Base-by-base conservation (phyloP, 495 filamentous ascomycete species). In the Penicillium cosmopolitanum region DNA sequence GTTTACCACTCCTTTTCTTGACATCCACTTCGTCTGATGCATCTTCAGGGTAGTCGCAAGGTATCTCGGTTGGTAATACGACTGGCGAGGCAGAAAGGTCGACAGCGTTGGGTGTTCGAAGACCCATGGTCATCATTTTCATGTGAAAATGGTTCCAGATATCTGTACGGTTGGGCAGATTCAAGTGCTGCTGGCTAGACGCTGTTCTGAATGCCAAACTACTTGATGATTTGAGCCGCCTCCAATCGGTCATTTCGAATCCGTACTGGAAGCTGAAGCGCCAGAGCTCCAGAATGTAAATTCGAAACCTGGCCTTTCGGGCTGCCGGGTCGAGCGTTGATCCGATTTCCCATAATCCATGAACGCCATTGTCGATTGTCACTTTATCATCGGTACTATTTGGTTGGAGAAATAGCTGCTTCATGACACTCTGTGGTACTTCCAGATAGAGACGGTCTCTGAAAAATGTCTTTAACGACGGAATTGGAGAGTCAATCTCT, bases 201-300 rank as follows among this genome's bases (percentile, higher is more conserved):
- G 13, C 42, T 16, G 42, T 16, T 44, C 42, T 7, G n/a, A 18
- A 44, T 18, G 42, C 42, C 12, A n/a, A 38, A n/a, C 36, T 38
- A n/a, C 36, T 38, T n/a, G 36, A 13, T 38, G 36, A 38, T n/a
- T 38, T 38, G 11, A 38, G 15, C 36, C 36, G 11, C 36, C 15
- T 38, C 36, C 36, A 38, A 38, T 44, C 16, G 13, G 50, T 50
- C 34, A 62, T 40, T 50, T 62, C 55, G 35, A 54, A 62, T 5
- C 35, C 55, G 33, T 50, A 62, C 44, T 62, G 55, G 6, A 57
- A 36, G 18, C 60, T 57, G 33, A 62, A 62, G 2, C 55, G 31
- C 60, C 55, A 62, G 31, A 62, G 50, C 21, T 62, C 51, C 38
- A 16, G 19, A n/a, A 16, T 19, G 8, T 44, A n/a, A 12, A 18